Evolutionary conservation across 1,284 basidiomycete genomes (phyloP), one percentile per base, ranked within the genome.

Genomic region (Trametes hirsuta): DNA sequence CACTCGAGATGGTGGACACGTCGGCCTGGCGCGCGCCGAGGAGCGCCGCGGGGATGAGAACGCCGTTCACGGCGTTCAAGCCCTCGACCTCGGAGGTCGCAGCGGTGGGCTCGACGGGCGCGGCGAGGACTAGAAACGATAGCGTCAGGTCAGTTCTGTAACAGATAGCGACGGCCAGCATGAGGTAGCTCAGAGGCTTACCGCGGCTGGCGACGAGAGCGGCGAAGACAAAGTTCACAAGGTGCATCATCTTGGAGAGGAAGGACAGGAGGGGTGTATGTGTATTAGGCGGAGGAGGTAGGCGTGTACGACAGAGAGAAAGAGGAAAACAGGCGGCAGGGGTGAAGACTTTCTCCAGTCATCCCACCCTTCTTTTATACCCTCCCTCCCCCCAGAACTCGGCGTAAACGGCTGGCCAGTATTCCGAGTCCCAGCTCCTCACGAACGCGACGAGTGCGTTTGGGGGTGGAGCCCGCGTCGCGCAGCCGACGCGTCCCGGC

Each of bases 191-290:
- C n/a, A 18, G 37, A 14, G 8, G 14, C 54, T 34, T 50, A 56
- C 54, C 47, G 15, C 40, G 22, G 15, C 45, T 45, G 14, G 54
- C 47, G 22, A 34, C 54, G 34, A 56, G 40, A 3, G 54, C 54
- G 34, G 47, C 47, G 40, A 56, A 21, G 41, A 56, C 54, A 40
- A 56, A 56, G 47, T 39, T 50, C 8, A 44, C 34, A 30, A 56
- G 47, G 35, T 50, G 47, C 54, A 56, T 45, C 54, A 50, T 56
- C 30, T 44, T 56, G 47, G 2, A 25, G n/a, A 24, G 34, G 15
- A 4, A 36, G 35, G 46, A 47, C 41, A 42, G 41, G 2, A 42
- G 41, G 21, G 39, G 41, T 30, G 30, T 30, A 30, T 30, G 30
- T 4, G 30, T 30, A 42, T 42, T 42, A 42, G 41, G n/a, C 21